Percentiles rank a stretch among this genome's conserved stretches.
These are phyloP conservation scores for Penicillium paradoxum DNA, from an alignment of 495 filamentous ascomycete species.

Conservation along the genomic window DNA sequence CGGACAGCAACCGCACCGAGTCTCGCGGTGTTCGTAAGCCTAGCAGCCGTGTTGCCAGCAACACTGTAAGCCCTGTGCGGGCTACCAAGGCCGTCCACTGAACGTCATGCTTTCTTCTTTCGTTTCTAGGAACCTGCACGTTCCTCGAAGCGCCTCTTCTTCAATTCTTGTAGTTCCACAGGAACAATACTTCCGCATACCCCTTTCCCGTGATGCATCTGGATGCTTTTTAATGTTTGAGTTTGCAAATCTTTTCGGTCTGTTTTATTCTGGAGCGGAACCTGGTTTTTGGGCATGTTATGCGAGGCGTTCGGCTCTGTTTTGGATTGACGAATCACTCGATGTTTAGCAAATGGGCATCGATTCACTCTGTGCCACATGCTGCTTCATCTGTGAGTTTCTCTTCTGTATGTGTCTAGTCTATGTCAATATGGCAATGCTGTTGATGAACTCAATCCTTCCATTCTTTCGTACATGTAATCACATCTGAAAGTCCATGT, in stretches of 20 bases:
- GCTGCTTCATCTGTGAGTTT: constrained; percentile 10
- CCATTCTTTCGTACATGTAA: neutral
- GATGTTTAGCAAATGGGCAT: constrained; percentile 4
- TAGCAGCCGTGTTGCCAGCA: constrained; percentile 86
- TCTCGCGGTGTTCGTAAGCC: constrained; percentile 77
- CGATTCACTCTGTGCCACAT: constrained; percentile 3
- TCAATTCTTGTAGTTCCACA: constrained; percentile 21
- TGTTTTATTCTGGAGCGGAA: constrained; percentile 14
- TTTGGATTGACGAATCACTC: constrained; percentile 9
- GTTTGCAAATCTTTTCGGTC: constrained; percentile 4
- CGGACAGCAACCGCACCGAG: constrained; percentile 46
- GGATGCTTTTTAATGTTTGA: constrained; percentile 22
- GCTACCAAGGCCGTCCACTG: constrained; percentile 19
- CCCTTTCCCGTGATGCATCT: constrained; percentile 21
- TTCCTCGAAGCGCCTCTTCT: constrained; percentile 2
- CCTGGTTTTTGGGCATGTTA: constrained; percentile 17
- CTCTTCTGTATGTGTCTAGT: constrained; percentile 15
- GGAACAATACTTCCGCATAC: constrained; percentile 24
- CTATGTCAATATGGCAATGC: constrained; percentile 22
- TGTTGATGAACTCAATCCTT: constrained; percentile 11
- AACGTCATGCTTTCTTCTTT: neutral
- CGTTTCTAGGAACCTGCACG: neutral
- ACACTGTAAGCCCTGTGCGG: constrained; percentile 27
- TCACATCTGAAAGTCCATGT: neutral
- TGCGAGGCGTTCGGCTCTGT: constrained; percentile 21